These are phyloP conservation scores for Lipomyces sp. DNA, from an alignment of 805 yeast genomes.

Conservation along the genomic window DNA sequence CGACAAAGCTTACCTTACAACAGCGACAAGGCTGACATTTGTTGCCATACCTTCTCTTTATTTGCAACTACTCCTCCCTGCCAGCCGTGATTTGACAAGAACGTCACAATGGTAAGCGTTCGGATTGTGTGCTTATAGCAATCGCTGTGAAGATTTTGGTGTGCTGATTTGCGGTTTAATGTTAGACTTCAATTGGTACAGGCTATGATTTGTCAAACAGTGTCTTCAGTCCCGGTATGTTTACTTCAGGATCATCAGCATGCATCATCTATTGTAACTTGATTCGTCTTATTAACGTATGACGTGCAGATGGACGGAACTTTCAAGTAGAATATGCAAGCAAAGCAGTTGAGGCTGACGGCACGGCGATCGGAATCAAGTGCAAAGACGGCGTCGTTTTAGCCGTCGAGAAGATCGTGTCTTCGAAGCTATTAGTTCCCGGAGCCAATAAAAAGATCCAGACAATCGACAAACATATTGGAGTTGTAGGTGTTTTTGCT, in stretches of 20 bases:
- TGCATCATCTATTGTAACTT: slow-evolving; percentile 1
- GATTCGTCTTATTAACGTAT: slow-evolving; percentile 42
- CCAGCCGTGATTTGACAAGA: neutral
- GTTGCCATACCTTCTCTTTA: neutral
- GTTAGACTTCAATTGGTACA: slow-evolving; percentile 84
- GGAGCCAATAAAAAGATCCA: slow-evolving; percentile 89
- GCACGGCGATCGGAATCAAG: slow-evolving; percentile 91
- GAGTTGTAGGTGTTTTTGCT: slow-evolving; percentile 57
- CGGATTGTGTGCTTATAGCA: too few relatives aligned
- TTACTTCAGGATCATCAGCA: neutral
- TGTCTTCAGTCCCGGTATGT: slow-evolving; percentile 79
- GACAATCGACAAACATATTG: slow-evolving; percentile 89
- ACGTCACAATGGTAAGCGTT: slow-evolving; percentile 9
- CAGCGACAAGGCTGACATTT: too few relatives aligned
- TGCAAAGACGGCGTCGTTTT: slow-evolving; percentile 93
- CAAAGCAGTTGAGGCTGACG: slow-evolving; percentile 97
- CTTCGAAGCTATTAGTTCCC: slow-evolving; percentile 86
- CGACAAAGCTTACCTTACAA: neutral
- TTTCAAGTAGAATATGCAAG: slow-evolving; percentile 98
- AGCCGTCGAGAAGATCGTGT: slow-evolving; percentile 92
- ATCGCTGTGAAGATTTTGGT: neutral
- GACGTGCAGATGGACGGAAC: slow-evolving; percentile 78
- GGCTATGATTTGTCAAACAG: slow-evolving; percentile 98
- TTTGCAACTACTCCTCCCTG: neutral
- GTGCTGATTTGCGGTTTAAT: neutral